These are phyloP conservation scores for Corylus avellana DNA, from an alignment of 306 rosid genomes.

Conservation along the genomic window DNA sequence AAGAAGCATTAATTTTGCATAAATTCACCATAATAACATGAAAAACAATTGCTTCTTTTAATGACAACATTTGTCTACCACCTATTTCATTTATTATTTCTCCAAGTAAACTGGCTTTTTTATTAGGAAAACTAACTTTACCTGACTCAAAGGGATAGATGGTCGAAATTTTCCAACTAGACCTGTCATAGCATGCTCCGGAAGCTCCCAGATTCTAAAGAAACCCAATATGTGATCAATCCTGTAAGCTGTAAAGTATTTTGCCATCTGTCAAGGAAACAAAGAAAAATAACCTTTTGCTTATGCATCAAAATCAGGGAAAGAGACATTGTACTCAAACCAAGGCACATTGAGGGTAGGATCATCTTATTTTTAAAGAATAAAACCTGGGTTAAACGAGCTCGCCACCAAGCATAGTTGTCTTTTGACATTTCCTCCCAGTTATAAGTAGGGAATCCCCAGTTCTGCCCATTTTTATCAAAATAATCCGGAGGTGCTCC, in stretches of 20 bases:
- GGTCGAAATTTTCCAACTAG: conserved; percentile 93
- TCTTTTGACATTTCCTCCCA: conserved; percentile 99
- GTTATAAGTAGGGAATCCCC: conserved; percentile 99
- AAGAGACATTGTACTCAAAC: conserved; percentile 2
- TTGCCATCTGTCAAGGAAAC: conserved; percentile 78
- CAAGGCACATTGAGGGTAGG: conserved; percentile 1
- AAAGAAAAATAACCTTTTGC: conserved; percentile 31
- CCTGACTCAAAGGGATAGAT: conserved; percentile 93
- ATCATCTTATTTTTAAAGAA: conserved; percentile 24
- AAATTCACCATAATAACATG: conserved; percentile 18
- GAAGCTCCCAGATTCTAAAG: conserved; percentile 98
- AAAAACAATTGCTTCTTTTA: background rate
- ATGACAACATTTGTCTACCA: conserved; percentile 13
- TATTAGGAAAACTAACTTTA: conserved; percentile 30
- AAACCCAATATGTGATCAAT: conserved; percentile 96
- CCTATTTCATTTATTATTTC: background rate
- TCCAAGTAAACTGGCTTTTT: conserved; percentile 13
- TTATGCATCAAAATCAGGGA: conserved; percentile 21
- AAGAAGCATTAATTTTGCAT: conserved; percentile 19
- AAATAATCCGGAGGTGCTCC: conserved; percentile 99
- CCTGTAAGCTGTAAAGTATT: conserved; percentile 94
- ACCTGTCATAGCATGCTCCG: conserved; percentile 89
- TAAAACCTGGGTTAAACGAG: conserved; percentile 89
- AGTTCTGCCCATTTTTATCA: conserved; percentile 98
- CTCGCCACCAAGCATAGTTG: conserved; percentile 94